phyloP scores from a whole-genome alignment of 805 yeast species.

The Candida nanaspora region DNA sequence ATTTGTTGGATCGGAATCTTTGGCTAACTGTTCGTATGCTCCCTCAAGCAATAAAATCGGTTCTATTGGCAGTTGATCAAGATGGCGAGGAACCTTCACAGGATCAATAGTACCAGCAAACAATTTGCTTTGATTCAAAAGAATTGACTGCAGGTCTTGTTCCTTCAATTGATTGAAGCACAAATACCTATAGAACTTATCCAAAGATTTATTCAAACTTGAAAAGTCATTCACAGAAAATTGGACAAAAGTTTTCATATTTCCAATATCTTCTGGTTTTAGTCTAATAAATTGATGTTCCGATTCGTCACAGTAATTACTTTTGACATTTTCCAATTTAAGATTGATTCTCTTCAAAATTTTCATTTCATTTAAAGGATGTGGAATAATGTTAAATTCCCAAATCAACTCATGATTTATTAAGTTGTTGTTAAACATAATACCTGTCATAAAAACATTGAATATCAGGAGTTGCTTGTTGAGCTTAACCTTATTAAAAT shows the following conservation, averaged over 20 bases:
- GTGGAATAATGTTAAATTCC: conserved; percentile 32
- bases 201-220: conserved; percentile 21
- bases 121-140: conserved; percentile 5
- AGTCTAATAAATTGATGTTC: conserved; percentile 9
- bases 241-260: conserved; percentile 39
- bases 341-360: conserved; percentile 5
- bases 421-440: conserved; percentile 31
- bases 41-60: not conserved
- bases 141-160: conserved; percentile 22
- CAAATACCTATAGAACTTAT: conserved; percentile 30
- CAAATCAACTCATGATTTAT: conserved; percentile 30
- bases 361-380: conserved; percentile 16
- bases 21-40: conserved; percentile 3
- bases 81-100: not conserved
- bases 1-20: not conserved
- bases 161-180: conserved; percentile 24
- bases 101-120: conserved; percentile 6
- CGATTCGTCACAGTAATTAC: not conserved
- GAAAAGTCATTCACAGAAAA: conserved; percentile 38
- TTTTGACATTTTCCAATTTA: not conserved
- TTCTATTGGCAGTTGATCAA: conserved; percentile 5
- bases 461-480: conserved; percentile 41
- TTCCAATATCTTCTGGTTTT: conserved; percentile 32
- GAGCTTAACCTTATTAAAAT: conserved; percentile 35
- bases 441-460: conserved; percentile 40